These are phyloP conservation scores for Sordaria brevicollis DNA, from an alignment of 495 filamentous ascomycete genomes.

Conservation along the genomic window DNA sequence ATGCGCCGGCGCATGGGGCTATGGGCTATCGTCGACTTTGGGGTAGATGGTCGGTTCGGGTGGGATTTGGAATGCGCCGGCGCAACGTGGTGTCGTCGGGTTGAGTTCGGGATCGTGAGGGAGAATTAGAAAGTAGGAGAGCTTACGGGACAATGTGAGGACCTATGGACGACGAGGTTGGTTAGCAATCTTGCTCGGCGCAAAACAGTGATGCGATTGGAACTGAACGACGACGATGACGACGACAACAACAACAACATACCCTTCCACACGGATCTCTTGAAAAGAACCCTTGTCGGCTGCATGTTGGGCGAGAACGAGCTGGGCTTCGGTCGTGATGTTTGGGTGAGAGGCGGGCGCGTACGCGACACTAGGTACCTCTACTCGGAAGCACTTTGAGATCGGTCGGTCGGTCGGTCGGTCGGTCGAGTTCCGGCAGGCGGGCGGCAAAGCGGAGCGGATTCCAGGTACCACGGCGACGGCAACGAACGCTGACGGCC, in stretches of 20 bases:
- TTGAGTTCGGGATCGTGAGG: neutral
- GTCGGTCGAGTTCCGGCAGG: neutral
- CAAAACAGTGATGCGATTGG: neutral
- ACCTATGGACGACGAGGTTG: constrained; percentile 27
- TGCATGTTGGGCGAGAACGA: constrained; percentile 31
- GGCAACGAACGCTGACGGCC: neutral
- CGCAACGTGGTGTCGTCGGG: neutral
- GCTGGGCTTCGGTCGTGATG: neutral
- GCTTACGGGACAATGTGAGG: constrained; percentile 66
- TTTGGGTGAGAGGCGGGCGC: neutral
- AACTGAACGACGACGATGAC: neutral
- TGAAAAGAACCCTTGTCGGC: constrained; percentile 41
- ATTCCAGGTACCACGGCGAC: neutral
- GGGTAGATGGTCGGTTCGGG: no score
- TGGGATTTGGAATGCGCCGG: neutral
- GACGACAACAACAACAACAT: neutral
- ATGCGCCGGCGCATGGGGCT: no score
- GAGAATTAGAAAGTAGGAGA: neutral
- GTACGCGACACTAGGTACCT: neutral
- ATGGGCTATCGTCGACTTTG: no score
- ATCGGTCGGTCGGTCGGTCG: neutral
- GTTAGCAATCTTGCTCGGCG: constrained; percentile 6
- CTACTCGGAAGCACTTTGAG: neutral
- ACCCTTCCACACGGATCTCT: constrained; percentile 52
- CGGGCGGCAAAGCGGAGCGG: neutral